Base-by-base conservation (phyloP, 169 alveolate genomes). In the Fabrea salina region DNA sequence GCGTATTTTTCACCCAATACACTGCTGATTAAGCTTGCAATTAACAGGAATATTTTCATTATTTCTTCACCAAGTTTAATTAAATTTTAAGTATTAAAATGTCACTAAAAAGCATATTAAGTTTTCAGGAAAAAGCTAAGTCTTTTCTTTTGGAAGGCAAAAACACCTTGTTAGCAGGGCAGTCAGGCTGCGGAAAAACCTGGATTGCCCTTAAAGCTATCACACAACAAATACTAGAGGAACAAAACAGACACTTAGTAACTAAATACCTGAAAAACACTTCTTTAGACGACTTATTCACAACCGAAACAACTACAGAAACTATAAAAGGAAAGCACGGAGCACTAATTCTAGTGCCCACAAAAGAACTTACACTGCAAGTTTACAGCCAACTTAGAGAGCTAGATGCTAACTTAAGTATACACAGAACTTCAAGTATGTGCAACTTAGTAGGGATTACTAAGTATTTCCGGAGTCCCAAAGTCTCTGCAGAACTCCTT, bases 1-100 rank as follows among this genome's bases (percentile, higher is more conserved):
- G 95, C 95, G 85, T 82, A 93, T 74, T 93, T 92, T 47, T 80
- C 94, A 8, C 87, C 85, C 16, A 22, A 27, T 25, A 35, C 16
- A 19, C 11, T 1, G 16, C 19, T 2, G 11, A 56, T n/a, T n/a
- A 56, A 56, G 1, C 5, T 16, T 47, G 19, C 16, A 47, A 47
- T 47, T 47, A 47, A 25, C 19, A 47, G 19, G 30, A 47, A 47
- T 47, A 1, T 47, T 47, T 47, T n/a, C 56, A 47, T 47, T 47
- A 47, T 47, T 16, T 8, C 13, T 8, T 44, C 13, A 8, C 13
- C 13, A 44, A 44, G 13, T 8, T 8, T 44, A 13, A 8, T 44
- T 44, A 44, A 44, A 44, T 13, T 44, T 8, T 8, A 44, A 44
- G 13, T 8, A 44, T 44, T 44, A 8, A 8, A 44, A 44, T 8